Evolutionary conservation across 768 basidiomycete species (phyloP).

Genomic region (Heimioporus sp.): DNA sequence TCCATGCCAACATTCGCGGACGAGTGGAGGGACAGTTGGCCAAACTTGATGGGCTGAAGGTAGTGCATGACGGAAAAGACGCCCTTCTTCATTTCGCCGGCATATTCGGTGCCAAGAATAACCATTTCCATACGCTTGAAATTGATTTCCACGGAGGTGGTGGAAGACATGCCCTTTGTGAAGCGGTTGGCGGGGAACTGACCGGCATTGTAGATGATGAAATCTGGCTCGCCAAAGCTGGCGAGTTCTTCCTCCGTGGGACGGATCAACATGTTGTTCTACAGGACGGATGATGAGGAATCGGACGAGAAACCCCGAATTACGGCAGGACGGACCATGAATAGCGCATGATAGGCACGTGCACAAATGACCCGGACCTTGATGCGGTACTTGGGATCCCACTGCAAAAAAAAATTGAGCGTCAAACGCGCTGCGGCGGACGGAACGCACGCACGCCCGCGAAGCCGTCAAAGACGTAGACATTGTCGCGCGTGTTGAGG

Average conservation of each 20-base stretch:
- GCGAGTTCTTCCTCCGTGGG: constrained; percentile 93
- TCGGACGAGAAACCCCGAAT: constrained; percentile 3
- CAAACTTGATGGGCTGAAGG: constrained; percentile 97
- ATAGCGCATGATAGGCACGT: constrained; percentile 96
- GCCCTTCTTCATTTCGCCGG: constrained; percentile 99
- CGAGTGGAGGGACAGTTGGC: constrained; percentile 95
- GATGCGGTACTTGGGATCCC: constrained; percentile 99
- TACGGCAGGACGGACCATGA: constrained; percentile 69
- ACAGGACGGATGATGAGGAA: constrained; percentile 3
- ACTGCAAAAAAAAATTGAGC: constrained; percentile 43
- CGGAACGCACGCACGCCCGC: constrained; percentile 62
- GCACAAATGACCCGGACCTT: constrained; percentile 99
- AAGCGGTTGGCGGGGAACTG: constrained; percentile 99
- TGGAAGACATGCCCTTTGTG: constrained; percentile 99
- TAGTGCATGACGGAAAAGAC: constrained; percentile 99
- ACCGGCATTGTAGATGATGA: constrained; percentile 99
- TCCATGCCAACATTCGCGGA: constrained; percentile 94
- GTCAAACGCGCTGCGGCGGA: background rate
- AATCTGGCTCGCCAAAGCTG: constrained; percentile 96
- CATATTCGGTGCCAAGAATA: constrained; percentile 97
- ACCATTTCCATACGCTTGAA: constrained; percentile 99
- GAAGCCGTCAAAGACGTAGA: constrained; percentile 96
- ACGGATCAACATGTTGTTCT: constrained; percentile 99
- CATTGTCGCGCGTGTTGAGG: constrained; percentile 96
- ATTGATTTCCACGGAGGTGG: constrained; percentile 99